Conservation (phyloP, 2,329 filamentous ascomycete species). For the Claviceps pusilla region DNA sequence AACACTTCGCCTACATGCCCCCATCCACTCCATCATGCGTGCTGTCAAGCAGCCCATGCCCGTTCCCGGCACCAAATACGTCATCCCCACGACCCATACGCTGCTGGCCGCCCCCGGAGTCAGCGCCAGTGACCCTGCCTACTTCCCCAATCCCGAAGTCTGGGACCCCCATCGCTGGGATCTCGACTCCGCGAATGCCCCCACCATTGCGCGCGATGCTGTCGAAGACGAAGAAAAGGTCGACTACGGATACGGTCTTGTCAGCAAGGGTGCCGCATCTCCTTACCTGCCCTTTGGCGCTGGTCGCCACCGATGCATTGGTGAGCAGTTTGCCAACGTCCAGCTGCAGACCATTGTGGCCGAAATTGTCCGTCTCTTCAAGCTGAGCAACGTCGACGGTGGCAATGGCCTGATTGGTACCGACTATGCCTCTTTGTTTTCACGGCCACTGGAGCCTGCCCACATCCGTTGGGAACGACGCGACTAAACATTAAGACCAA, state of each 20-base stretch:
- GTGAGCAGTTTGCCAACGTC: conserved; percentile 89
- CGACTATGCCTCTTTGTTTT: conserved; percentile 58
- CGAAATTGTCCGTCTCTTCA: conserved; percentile 62
- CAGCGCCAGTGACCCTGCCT: conserved; percentile 52
- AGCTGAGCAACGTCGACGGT: conserved; percentile 63
- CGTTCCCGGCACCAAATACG: conserved; percentile 66
- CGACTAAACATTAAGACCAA: conserved; percentile 18
- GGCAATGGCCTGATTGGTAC: conserved; percentile 52
- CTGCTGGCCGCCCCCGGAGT: conserved; percentile 78
- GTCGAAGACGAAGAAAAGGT: conserved; percentile 55
- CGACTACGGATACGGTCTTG: conserved; percentile 86
- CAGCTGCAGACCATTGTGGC: conserved; percentile 78
- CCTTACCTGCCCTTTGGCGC: conserved; percentile 92
- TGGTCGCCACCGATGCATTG: conserved; percentile 85
- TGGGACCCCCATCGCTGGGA: conserved; percentile 95
- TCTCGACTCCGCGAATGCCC: conserved; percentile 41
- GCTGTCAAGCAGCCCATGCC: conserved; percentile 80
- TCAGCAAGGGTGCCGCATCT: conserved; percentile 77
- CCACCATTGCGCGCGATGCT: conserved; percentile 27
- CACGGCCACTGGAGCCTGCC: conserved; percentile 55
- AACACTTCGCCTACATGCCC: conserved; percentile 77
- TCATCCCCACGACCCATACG: conserved; percentile 65
- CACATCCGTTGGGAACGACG: conserved; percentile 63
- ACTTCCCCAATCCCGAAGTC: conserved; percentile 66
- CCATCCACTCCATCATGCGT: conserved; percentile 90